Base-by-base conservation (phyloP, 2,329 filamentous ascomycete species). In the Metarhizium guizhouense region DNA sequence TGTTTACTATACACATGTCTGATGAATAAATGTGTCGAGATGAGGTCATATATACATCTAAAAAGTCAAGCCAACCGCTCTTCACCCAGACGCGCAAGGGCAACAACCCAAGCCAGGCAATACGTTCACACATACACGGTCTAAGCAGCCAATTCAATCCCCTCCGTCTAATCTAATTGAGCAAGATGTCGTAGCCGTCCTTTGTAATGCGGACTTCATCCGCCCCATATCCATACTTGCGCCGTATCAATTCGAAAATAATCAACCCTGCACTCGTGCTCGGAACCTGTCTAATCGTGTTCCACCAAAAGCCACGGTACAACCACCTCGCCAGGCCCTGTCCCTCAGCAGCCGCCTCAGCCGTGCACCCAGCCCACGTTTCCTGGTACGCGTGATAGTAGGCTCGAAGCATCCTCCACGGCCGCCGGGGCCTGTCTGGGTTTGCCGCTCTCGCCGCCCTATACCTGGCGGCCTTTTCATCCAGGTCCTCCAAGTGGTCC, bases 201-300 rank as follows among this genome's bases (percentile, higher is more conserved):
- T 82, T 82, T 51, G 77, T 80, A 54, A 88, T 89, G 61, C 77
- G 77, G 59, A 84, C 83, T 62, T 79, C 79, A 52, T 86, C 84
- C 18, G 76, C 76, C 2, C 79, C 77, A 56, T 81, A 75, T 2
- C 84, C 85, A 62, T 90, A 91, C 70, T 88, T 89, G 40, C 87
- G 76, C 56, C 88, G 75, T 42, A 90, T 83, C 48, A 92, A 66
- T 70, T 92, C 88, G 66, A 92, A 92, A 20, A 90, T 88, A 61
- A 92, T 88, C 57, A 92, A 67, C 0, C 87, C 88, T 0, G 87
- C 87, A 57, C 84, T 87, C 2, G 88, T 91, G 65, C 86, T 88
- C 0, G 88, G 88, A 2, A 89, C 85, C 69, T 90, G 87, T 5
- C 85, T 76, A 53, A 90, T 78, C 0, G 87, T 87, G 54, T 80